Percentiles rank a stretch among this genome's conserved stretches.
phyloP scores from a whole-genome alignment of 73 alveolate species.

The Paramecium tetraurelia region DNA sequence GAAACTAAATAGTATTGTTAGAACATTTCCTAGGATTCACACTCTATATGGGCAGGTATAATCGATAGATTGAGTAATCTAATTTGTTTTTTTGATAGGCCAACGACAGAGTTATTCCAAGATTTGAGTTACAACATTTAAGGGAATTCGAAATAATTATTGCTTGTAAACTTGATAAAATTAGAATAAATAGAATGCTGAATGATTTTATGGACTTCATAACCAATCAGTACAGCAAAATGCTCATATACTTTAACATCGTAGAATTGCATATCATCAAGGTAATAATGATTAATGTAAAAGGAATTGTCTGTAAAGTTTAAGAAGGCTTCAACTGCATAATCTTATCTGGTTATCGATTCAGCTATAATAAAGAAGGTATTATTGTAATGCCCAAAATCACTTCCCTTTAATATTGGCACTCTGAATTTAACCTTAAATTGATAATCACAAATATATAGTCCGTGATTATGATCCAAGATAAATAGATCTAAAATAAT shows the following conservation, averaged over 20 bases:
- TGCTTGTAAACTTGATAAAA: background rate
- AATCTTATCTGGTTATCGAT: background rate
- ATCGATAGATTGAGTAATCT: background rate
- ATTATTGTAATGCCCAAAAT: background rate
- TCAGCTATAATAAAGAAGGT: conserved; percentile 18
- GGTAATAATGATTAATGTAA: background rate
- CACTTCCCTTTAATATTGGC: background rate
- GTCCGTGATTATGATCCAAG: background rate
- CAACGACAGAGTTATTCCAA: background rate
- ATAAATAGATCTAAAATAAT: background rate
- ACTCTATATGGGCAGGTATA: background rate
- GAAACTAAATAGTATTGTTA: background rate
- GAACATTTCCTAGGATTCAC: background rate
- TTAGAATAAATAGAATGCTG: background rate
- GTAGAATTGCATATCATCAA: background rate
- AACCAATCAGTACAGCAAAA: conserved; percentile 17
- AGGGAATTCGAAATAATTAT: background rate
- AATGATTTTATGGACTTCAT: conserved; percentile 16
- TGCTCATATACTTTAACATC: background rate
- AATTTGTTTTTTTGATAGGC: background rate
- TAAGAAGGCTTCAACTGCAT: conserved; percentile 8
- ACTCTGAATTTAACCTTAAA: background rate
- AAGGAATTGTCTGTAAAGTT: background rate
- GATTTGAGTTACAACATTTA: background rate
- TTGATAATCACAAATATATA: background rate